Percentiles rank a stretch among this genome's conserved stretches.
phyloP scores from a whole-genome alignment of 139 green algal genomes.

The Gonium pectorale region DNA sequence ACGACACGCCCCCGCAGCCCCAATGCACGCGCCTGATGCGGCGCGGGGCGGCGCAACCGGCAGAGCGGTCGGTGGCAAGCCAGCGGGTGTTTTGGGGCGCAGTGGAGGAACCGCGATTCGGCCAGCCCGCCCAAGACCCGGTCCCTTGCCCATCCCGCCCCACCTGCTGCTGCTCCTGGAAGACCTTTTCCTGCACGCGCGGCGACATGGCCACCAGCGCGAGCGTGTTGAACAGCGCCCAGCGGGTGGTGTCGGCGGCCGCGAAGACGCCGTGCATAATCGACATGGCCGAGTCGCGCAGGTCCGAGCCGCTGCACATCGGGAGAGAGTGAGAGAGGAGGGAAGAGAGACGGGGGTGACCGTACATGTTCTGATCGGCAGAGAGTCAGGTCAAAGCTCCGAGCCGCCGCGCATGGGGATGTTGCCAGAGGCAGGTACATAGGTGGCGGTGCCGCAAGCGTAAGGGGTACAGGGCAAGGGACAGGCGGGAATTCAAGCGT shows the following conservation, averaged over 20 bases:
- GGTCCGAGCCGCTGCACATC: background rate
- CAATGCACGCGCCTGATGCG: too few species aligned
- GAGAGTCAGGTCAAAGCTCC: background rate
- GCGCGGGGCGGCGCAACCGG: too few species aligned
- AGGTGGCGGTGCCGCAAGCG: too few species aligned
- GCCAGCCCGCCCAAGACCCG: too few species aligned
- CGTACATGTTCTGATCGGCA: background rate
- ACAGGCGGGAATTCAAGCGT: too few species aligned
- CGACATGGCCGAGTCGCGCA: background rate
- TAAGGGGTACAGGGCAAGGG: too few species aligned
- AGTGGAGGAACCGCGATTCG: too few species aligned
- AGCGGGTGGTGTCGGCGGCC: conserved; percentile 41
- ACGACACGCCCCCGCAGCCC: too few species aligned
- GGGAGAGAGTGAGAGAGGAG: background rate
- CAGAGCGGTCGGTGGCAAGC: too few species aligned
- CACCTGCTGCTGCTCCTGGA: conserved; percentile 44
- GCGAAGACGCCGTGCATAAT: conserved; percentile 8
- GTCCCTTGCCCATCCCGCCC: background rate
- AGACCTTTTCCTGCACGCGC: conserved; percentile 2
- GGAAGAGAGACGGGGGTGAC: background rate
- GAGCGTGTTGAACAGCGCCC: conserved; percentile 12
- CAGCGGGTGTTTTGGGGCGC: too few species aligned
- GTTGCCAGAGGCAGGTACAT: too few species aligned
- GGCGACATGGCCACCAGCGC: background rate
- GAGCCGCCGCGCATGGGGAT: too few species aligned